Conservation (phyloP, 2,329 filamentous ascomycete genomes). For the Alternaria gaisen region DNA sequence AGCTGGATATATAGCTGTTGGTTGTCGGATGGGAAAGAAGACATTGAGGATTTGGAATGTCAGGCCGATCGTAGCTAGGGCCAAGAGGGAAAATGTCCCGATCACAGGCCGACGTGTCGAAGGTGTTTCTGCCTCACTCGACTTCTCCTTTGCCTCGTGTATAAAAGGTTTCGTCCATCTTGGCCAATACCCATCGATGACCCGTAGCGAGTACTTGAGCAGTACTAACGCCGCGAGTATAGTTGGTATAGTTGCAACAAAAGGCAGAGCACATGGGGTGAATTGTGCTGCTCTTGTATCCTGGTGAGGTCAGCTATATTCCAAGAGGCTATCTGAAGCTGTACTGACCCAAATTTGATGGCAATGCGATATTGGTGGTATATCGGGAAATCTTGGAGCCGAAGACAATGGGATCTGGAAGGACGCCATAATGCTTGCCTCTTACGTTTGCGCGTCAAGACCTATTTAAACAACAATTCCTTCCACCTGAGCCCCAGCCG, state of each 20-base stretch:
- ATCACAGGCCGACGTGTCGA: constrained; percentile 38
- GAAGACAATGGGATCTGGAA: constrained; percentile 34
- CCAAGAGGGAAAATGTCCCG: constrained; percentile 37
- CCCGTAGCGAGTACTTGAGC: constrained; percentile 45
- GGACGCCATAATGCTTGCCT: constrained; percentile 33
- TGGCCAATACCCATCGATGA: constrained; percentile 52
- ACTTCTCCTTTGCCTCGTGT: constrained; percentile 36
- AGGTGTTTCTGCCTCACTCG: constrained; percentile 44
- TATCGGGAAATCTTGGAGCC: constrained; percentile 18
- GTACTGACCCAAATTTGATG: constrained; percentile 39
- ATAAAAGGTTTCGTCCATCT: constrained; percentile 64
- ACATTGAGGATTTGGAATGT: constrained; percentile 36
- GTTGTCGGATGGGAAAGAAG: constrained; percentile 29
- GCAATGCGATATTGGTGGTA: constrained; percentile 35
- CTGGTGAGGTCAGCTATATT: constrained; percentile 32
- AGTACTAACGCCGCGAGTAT: constrained; percentile 50
- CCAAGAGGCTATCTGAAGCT: neutral
- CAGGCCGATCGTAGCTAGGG: constrained; percentile 38
- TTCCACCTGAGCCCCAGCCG: constrained; percentile 34
- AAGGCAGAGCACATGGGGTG: constrained; percentile 52
- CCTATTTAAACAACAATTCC: constrained; percentile 28
- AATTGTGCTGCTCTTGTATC: constrained; percentile 51
- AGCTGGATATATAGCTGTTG: constrained; percentile 37
- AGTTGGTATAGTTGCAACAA: constrained; percentile 51
- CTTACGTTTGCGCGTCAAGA: constrained; percentile 2